Conservation (phyloP, 2,329 filamentous ascomycete species). For the Sporothrix brunneoviolacea region DNA sequence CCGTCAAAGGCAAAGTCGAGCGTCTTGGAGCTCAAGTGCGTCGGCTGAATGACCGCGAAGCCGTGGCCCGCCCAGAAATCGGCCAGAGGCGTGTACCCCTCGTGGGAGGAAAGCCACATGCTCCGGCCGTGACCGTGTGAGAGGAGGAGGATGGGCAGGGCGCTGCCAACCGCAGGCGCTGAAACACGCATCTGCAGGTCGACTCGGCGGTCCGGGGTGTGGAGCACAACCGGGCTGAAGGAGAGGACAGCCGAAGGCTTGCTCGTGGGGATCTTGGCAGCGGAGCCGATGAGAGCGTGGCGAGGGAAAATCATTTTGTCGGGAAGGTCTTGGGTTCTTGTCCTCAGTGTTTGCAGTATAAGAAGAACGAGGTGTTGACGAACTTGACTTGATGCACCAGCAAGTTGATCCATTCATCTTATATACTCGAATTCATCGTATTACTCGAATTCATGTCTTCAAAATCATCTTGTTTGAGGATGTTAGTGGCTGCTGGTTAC, state of each 20-base stretch:
- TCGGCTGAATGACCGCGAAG: slow-evolving; percentile 38
- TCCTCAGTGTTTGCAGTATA: no score
- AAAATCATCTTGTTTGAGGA: no score
- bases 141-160: slow-evolving; percentile 33
- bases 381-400: no score
- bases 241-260: slow-evolving; percentile 27
- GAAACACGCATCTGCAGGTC: slow-evolving; percentile 32
- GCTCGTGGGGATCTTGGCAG: slow-evolving; percentile 28
- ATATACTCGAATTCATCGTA: no score
- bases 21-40: slow-evolving; percentile 32
- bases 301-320: slow-evolving; percentile 16
- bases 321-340: no score
- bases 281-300: slow-evolving; percentile 21
- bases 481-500: no score
- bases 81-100: slow-evolving; percentile 35
- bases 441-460: no score
- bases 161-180: slow-evolving; percentile 21
- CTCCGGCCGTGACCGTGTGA: slow-evolving; percentile 34
- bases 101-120: slow-evolving; percentile 33
- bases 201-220: slow-evolving; percentile 21
- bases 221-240: slow-evolving; percentile 26
- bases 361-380: no score
- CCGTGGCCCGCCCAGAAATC: slow-evolving; percentile 37
- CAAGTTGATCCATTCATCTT: no score
- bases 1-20: slow-evolving; percentile 20